Base-by-base conservation (phyloP, 768 basidiomycete genomes). In the Lactarius sanguifluus region DNA sequence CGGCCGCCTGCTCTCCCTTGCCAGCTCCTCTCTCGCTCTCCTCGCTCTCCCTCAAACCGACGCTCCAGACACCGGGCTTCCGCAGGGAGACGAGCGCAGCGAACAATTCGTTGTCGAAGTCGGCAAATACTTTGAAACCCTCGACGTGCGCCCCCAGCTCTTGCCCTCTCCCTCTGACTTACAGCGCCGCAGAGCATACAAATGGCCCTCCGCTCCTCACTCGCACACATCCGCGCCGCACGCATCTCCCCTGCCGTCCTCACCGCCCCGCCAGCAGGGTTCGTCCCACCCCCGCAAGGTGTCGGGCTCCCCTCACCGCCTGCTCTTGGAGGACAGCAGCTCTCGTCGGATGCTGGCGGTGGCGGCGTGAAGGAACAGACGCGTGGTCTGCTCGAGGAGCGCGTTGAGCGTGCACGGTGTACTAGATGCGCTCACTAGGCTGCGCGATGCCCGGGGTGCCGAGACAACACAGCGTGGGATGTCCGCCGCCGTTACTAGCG, bases 221-320 rank as follows among this genome's bases (percentile, higher is more conserved):
- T 93, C 66, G 91, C 91, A 20, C 90, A 92, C 71, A 89, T 94
- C 66, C 83, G 90, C 15, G 86, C 89, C 72, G 89, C 90, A 12
- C 86, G 91, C 70, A 91, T 93, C 73, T 89, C 91, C 50, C 91
- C 91, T 10, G 90, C 90, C 23, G 87, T 90, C n/a, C 91, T 94
- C 72, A 89, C 87, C 58, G 91, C 91, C 1, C 90, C 90, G 40
- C 83, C 86, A 7, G 83, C 81, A 0, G 85, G 84, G 32, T 90
- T 91, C 73, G 79, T 92, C 12, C 91, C 91, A 7, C 4, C 87
- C 4, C 87, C 90, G 9, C 84, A 91, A 16, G 91, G 91, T 8
- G 90, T 92, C 15, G 89, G 89, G 4, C 81, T 90, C 61, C 89
- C 91, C 55, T 71, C 47, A 0, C 10, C 47, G 4, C n/a, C 47